These are phyloP conservation scores for Hansenula sp. DNA, from an alignment of 1,139 yeast species.

Conservation along the genomic window DNA sequence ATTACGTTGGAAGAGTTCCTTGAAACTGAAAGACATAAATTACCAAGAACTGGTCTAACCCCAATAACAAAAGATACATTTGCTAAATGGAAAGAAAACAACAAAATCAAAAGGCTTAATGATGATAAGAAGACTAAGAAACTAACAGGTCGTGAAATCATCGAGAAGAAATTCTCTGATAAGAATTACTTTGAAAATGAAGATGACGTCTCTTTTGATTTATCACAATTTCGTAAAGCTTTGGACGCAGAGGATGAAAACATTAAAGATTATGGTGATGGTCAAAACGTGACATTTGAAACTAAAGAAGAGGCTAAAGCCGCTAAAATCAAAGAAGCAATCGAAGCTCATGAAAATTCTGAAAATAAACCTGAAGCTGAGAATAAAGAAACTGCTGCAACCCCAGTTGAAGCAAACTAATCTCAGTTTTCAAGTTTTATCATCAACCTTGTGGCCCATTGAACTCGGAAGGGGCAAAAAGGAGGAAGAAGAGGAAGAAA, in stretches of 20 bases:
- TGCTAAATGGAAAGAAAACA: slow-evolving; percentile 76
- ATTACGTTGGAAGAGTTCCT: slow-evolving; percentile 94
- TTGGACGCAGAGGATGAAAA: slow-evolving; percentile 33
- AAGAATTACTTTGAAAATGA: slow-evolving; percentile 36
- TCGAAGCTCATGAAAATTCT: neutral
- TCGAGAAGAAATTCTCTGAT: slow-evolving; percentile 71
- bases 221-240: slow-evolving; percentile 54
- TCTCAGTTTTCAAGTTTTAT: too few relatives aligned
- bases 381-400: neutral
- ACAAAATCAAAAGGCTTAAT: slow-evolving; percentile 57
- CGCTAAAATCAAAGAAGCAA: slow-evolving; percentile 4
- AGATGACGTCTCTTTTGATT: slow-evolving; percentile 64
- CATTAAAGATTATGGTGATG: slow-evolving; percentile 39
- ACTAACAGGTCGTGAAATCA: slow-evolving; percentile 78
- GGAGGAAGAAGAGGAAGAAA: too few relatives aligned
- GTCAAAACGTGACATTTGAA: slow-evolving; percentile 31
- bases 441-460: too few relatives aligned
- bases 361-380: neutral
- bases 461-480: too few relatives aligned
- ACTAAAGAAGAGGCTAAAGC: neutral
- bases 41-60: slow-evolving; percentile 74
- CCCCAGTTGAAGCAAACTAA: neutral
- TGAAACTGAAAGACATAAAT: slow-evolving; percentile 85
- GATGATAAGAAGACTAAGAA: slow-evolving; percentile 52
- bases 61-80: slow-evolving; percentile 88